phyloP scores from a whole-genome alignment of 2,329 filamentous ascomycete genomes.

The Cytospora schulzeri region DNA sequence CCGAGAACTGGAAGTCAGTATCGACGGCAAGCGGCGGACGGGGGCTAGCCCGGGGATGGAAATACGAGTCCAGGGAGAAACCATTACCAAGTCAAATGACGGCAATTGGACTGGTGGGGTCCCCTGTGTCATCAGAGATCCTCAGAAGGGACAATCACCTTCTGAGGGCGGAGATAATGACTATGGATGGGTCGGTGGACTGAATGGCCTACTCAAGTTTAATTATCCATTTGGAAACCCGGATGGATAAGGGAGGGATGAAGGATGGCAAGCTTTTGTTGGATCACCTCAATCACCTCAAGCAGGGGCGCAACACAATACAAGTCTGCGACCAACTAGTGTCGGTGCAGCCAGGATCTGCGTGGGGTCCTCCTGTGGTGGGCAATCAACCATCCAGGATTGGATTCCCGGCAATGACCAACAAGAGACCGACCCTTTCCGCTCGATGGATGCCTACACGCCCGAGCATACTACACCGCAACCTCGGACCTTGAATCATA shows the following conservation, averaged over 20 bases:
- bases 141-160: conserved; percentile 42
- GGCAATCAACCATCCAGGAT: background rate
- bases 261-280: background rate
- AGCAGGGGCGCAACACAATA: background rate
- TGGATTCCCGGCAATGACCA: background rate
- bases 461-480: too few relatives aligned
- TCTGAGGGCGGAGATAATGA: conserved; percentile 59
- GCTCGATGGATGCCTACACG: too few relatives aligned
- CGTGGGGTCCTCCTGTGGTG: background rate
- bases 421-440: too few relatives aligned
- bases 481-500: too few relatives aligned
- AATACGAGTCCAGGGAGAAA: conserved; percentile 85
- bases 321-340: background rate
- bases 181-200: conserved; percentile 93
- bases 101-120: conserved; percentile 73
- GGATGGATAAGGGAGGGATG: conserved; percentile 10
- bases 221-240: conserved; percentile 89
- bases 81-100: conserved; percentile 58
- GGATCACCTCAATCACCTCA: background rate
- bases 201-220: conserved; percentile 94
- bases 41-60: conserved; percentile 77
- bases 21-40: conserved; percentile 72
- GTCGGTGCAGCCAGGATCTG: background rate
- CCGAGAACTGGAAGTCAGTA: conserved; percentile 75
- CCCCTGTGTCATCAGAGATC: conserved; percentile 79